These are phyloP conservation scores for Taiwanofungus camphoratus DNA, from an alignment of 1,284 basidiomycete species.

Conservation along the genomic window DNA sequence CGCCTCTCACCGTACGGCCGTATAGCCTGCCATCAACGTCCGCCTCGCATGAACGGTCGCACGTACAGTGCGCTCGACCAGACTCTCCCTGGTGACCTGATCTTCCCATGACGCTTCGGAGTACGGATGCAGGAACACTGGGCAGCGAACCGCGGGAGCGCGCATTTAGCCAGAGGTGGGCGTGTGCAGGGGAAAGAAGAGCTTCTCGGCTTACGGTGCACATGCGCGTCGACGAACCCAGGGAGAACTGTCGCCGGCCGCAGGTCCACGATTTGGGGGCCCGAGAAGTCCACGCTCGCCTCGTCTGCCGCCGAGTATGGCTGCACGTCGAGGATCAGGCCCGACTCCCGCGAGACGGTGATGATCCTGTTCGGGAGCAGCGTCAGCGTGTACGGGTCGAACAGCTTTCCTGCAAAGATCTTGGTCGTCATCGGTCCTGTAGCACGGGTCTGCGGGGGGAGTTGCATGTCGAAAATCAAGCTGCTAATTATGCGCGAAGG, in stretches of 20 bases:
- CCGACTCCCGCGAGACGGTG: conserved; percentile 30
- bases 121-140: conserved; percentile 44
- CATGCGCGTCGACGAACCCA: conserved; percentile 60
- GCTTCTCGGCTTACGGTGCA: conserved; percentile 44
- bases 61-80: conserved; percentile 30
- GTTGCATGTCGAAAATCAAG: no score
- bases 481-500: no score
- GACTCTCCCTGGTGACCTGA: conserved; percentile 53
- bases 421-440: conserved; percentile 11
- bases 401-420: conserved; percentile 38
- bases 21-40: conserved; percentile 62
- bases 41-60: conserved; percentile 55
- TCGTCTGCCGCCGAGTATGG: conserved; percentile 27
- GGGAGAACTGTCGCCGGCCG: conserved; percentile 46
- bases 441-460: no score
- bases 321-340: conserved; percentile 5
- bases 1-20: conserved; percentile 59
- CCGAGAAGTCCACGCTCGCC: conserved; percentile 4
- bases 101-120: conserved; percentile 55
- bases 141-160: not conserved
- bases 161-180: not conserved
- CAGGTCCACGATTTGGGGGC: conserved; percentile 35
- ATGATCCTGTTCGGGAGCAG: conserved; percentile 35
- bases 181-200: not conserved
- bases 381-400: conserved; percentile 33